Percentiles rank a stretch among this genome's conserved stretches.
phyloP scores from a whole-genome alignment of 805 yeast genomes.

The Candida coquimbonensis region DNA sequence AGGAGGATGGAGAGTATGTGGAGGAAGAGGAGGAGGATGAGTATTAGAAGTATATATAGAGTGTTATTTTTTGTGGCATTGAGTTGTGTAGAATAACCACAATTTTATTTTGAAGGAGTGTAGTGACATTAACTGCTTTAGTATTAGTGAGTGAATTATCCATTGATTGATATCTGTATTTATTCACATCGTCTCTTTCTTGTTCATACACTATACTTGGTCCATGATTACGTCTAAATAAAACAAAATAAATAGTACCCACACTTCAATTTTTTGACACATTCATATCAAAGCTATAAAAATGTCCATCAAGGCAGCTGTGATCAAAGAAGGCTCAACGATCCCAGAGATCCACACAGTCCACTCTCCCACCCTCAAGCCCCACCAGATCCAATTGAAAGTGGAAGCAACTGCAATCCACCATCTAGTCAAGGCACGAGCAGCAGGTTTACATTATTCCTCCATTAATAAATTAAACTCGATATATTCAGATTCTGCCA shows the following conservation, averaged over 20 bases:
- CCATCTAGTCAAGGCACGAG: conserved; percentile 7
- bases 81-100: no score
- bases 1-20: neutral
- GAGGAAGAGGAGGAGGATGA: neutral
- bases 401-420: conserved; percentile 4
- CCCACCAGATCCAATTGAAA: neutral
- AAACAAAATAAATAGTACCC: no score
- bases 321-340: neutral
- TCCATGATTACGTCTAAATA: no score
- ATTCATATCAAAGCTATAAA: neutral
- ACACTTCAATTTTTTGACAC: neutral
- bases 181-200: no score
- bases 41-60: neutral
- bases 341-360: neutral
- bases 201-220: no score
- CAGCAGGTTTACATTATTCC: conserved; percentile 6
- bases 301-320: neutral
- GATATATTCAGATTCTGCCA: neutral
- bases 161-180: no score
- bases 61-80: no score
- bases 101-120: no score
- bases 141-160: no score
- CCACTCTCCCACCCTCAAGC: neutral
- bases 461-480: neutral
- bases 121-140: no score